These are phyloP conservation scores for Lentinula lateritia DNA, from an alignment of 768 basidiomycete genomes.

Conservation along the genomic window DNA sequence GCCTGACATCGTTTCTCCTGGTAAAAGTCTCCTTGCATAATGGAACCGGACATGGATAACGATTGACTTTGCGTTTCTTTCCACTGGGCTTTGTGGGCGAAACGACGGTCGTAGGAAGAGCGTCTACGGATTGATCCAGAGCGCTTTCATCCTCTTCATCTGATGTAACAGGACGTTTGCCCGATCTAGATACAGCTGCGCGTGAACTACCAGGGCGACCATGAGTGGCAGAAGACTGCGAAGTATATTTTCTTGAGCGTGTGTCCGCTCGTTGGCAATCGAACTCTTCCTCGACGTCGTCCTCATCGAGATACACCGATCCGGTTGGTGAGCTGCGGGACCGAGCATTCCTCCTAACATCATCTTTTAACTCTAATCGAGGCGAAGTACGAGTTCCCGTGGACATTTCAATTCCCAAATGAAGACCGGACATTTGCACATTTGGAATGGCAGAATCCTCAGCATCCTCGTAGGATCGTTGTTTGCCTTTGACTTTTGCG, in stretches of 20 bases:
- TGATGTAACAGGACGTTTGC: background rate
- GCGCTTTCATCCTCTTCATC: constrained; percentile 4
- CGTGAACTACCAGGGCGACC: background rate
- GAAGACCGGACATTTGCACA: constrained; percentile 4
- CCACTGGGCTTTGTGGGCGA: background rate
- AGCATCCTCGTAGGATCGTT: background rate
- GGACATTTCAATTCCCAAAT: background rate
- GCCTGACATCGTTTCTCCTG: constrained; percentile 11
- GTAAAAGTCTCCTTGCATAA: constrained; percentile 14
- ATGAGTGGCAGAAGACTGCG: background rate
- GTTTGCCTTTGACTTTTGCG: constrained; percentile 5
- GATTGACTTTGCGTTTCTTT: constrained; percentile 12
- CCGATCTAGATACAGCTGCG: background rate
- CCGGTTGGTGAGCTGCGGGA: background rate
- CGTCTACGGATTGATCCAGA: background rate
- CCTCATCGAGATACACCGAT: background rate
- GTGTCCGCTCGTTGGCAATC: background rate
- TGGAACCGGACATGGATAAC: constrained; percentile 9
- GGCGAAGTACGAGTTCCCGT: background rate
- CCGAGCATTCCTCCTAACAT: background rate
- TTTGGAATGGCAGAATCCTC: background rate
- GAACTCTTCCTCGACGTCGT: background rate
- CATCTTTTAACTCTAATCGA: background rate
- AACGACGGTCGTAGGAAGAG: background rate
- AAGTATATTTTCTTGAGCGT: background rate